Conservation (phyloP, 495 filamentous ascomycete genomes). For the Viridothelium virens region DNA sequence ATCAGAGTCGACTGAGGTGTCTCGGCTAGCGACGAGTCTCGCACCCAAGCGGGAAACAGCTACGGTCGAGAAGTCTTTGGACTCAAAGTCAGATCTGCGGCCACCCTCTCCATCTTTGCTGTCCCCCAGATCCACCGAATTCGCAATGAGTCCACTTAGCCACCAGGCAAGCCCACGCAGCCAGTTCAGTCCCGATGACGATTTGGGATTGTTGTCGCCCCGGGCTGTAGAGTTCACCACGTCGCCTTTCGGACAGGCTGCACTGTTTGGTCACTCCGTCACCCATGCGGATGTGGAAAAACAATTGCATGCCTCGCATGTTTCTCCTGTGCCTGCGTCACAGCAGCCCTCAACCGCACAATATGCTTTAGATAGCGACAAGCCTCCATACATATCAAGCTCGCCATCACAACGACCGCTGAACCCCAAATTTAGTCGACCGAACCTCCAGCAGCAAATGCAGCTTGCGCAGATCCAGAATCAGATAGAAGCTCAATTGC, state of each 20-base stretch:
- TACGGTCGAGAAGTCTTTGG: background rate
- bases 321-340: background rate
- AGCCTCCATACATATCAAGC: background rate
- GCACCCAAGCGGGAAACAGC: background rate
- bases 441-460: constrained; percentile 31
- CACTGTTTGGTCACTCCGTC: constrained; percentile 16
- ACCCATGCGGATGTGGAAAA: constrained; percentile 7
- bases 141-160: constrained; percentile 31
- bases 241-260: constrained; percentile 23
- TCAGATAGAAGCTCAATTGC: constrained; percentile 30
- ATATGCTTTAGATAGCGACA: background rate
- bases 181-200: constrained; percentile 22
- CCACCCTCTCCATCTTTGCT: constrained; percentile 18
- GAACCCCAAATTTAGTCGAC: constrained; percentile 13
- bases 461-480: constrained; percentile 33
- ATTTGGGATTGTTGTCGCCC: constrained; percentile 31
- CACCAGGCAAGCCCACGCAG: constrained; percentile 16
- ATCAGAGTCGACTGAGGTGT: constrained; percentile 1
- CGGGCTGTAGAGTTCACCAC: constrained; percentile 26
- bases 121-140: constrained; percentile 27
- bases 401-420: background rate
- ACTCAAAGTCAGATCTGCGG: constrained; percentile 12
- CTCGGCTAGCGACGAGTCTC: background rate
- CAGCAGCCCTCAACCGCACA: background rate
- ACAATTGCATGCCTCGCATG: background rate